A percentile compares a stretch with the other conserved stretches of the same genome.
phyloP scores from a whole-genome alignment of 768 basidiomycete genomes.

The Lyophyllum decastes region DNA sequence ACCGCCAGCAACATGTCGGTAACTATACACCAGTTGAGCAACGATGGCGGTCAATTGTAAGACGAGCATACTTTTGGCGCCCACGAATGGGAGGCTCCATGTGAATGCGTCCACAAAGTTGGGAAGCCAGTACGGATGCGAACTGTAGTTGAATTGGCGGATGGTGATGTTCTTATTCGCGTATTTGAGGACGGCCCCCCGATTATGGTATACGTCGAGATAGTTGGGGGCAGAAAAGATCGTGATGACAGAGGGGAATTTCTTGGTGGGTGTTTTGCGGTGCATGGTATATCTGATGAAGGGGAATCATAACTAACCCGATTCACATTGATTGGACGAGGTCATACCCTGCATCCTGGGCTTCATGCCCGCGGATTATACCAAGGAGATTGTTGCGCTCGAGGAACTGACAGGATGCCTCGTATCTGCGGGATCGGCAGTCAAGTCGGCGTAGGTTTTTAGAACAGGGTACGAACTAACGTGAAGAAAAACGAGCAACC shows the following conservation, averaged over 20 bases:
- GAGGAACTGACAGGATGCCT: constrained; percentile 91
- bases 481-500: constrained; percentile 95
- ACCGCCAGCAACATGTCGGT: constrained; percentile 98
- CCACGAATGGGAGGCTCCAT: constrained; percentile 97
- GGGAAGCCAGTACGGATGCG: constrained; percentile 94
- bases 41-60: neutral
- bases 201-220: constrained; percentile 95
- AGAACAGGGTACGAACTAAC: constrained; percentile 45
- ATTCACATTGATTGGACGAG: neutral
- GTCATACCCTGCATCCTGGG: constrained; percentile 89
- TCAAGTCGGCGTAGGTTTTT: constrained; percentile 30
- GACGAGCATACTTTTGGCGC: constrained; percentile 84
- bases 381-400: constrained; percentile 90
- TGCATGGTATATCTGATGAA: constrained; percentile 83
- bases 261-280: constrained; percentile 90
- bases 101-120: constrained; percentile 99
- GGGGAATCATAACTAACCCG: neutral
- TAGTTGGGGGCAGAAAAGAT: constrained; percentile 98
- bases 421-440: constrained; percentile 47
- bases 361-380: constrained; percentile 95
- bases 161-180: constrained; percentile 97
- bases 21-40: constrained; percentile 47
- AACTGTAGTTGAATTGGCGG: constrained; percentile 76
- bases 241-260: constrained; percentile 96
- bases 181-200: constrained; percentile 95